Evolutionary conservation across 2,329 filamentous ascomycete genomes (phyloP).

Genomic region (Arthroderma sp.): DNA sequence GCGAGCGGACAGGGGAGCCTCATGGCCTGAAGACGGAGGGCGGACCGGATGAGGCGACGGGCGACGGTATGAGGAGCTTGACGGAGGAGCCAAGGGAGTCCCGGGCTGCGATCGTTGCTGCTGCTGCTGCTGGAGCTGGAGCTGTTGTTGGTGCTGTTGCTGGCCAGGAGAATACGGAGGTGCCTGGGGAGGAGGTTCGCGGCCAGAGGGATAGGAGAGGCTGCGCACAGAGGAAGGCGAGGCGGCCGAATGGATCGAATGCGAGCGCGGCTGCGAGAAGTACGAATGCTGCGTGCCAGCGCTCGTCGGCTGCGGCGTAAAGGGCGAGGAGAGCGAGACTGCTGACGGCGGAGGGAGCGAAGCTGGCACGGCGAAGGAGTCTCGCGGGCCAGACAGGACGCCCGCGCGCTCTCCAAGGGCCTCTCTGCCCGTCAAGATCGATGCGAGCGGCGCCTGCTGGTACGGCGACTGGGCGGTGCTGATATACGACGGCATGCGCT

Average conservation of each 20-base stretch:
- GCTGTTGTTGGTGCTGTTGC: not conserved
- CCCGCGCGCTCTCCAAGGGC: constrained; percentile 19
- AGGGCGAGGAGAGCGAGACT: constrained; percentile 27
- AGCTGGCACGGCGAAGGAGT: constrained; percentile 21
- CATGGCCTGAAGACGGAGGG: constrained; percentile 29
- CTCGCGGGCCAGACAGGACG: constrained; percentile 20
- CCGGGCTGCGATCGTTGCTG: constrained; percentile 35
- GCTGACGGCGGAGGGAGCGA: constrained; percentile 16
- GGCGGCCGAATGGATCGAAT: constrained; percentile 12
- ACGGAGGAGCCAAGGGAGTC: constrained; percentile 39
- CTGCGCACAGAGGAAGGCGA: constrained; percentile 13
- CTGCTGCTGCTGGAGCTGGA: not conserved
- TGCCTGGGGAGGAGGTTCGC: constrained; percentile 9
- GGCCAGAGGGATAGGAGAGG: constrained; percentile 9
- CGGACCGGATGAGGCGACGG: constrained; percentile 28
- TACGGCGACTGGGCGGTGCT: constrained; percentile 28
- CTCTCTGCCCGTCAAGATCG: constrained; percentile 19
- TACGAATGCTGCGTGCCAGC: constrained; percentile 27
- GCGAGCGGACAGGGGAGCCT: constrained; percentile 24
- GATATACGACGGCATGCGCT: constrained; percentile 29
- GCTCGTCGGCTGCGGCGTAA: constrained; percentile 28
- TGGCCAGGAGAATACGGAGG: constrained; percentile 8
- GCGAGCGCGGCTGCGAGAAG: constrained; percentile 20
- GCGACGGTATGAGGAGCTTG: constrained; percentile 21
- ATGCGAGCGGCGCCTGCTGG: constrained; percentile 25